Evolutionary conservation across 768 basidiomycete species (phyloP), one percentile per base, ranked within the genome.

Genomic region (Phaffia tasmanica): DNA sequence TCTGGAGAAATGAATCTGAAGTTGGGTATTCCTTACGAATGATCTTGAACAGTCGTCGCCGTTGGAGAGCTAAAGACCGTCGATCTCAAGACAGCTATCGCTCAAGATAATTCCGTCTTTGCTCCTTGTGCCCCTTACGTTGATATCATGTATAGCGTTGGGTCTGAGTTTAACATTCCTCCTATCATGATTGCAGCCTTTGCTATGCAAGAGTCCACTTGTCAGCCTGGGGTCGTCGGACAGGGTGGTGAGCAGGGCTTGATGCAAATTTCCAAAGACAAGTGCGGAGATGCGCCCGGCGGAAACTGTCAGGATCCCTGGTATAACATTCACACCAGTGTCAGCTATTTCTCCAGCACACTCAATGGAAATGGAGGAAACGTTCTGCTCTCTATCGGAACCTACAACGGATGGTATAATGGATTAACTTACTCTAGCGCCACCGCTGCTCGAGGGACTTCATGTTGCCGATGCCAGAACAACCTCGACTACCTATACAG

Each of bases 131-230:
- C 72, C 1, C 27, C 67, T 23, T 77, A 76, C 70, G 68, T 75
- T 60, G 72, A 73, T 58, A 62, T 70, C 54, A 73, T 77, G 66
- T 72, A 73, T 53, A 65, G 71, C 46, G 69, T 72, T 59, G 76
- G 71, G 6, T 69, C 54, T 9, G 65, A 73, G 61, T 70, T 70
- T 53, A 68, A 70, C 42, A 58, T 91, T 35, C 86, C 86, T 29
- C 74, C 88, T 9, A 88, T 91, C 74, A 57, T 93, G 70, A 75
- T 93, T 48, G 90, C 89, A 1, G 81, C 89, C 0, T 86, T 94
- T 70, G 89, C 89, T 42, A 86, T 94, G 85, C 89, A 93, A 75
- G 92, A 94, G 75, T 84, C 83, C 42, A 79, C 79, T 49, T 94
- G 90, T 80, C 84, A 86, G 70, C 81, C 84, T 1, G 66, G 76